phyloP scores from a whole-genome alignment of 768 basidiomycete species.

The Tulasnella sp. region DNA sequence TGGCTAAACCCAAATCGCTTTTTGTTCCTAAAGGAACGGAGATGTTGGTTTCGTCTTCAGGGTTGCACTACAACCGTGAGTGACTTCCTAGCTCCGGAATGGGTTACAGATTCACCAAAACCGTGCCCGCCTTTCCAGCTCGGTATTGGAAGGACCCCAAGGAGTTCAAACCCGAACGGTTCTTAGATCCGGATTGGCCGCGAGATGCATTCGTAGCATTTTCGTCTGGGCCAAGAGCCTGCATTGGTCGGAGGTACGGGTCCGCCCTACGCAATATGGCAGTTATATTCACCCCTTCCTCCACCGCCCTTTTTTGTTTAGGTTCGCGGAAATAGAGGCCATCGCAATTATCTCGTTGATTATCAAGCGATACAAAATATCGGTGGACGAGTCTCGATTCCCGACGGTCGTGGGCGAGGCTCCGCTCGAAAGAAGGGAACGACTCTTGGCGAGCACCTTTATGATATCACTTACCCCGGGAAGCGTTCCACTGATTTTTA shows the following conservation, averaged over 20 bases:
- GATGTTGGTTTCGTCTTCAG: not conserved
- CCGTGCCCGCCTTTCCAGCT: not conserved
- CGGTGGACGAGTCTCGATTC: conserved; percentile 8
- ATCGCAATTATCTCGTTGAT: conserved; percentile 13
- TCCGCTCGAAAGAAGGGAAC: conserved; percentile 7
- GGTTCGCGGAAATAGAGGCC: conserved; percentile 32
- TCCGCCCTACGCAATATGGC: not conserved
- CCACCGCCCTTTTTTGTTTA: not conserved
- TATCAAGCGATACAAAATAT: conserved; percentile 16
- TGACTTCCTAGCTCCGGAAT: not conserved
- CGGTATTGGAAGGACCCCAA: conserved; percentile 32
- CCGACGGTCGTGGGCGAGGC: not conserved
- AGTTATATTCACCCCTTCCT: not conserved
- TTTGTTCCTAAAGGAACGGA: conserved; percentile 23
- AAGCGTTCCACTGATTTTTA: conserved; percentile 22
- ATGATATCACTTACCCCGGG: conserved; percentile 7
- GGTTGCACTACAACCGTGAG: conserved; percentile 29
- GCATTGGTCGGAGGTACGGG: not conserved
- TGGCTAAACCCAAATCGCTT: not conserved
- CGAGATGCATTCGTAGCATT: conserved; percentile 33
- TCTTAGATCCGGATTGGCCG: conserved; percentile 25
- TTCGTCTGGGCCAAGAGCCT: not conserved
- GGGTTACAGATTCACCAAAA: too few relatives aligned
- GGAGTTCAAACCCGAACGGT: conserved; percentile 27
- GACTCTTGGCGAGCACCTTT: not conserved